Conservation (phyloP, 148 eudicot genomes). For the Polygonum maritimum region DNA sequence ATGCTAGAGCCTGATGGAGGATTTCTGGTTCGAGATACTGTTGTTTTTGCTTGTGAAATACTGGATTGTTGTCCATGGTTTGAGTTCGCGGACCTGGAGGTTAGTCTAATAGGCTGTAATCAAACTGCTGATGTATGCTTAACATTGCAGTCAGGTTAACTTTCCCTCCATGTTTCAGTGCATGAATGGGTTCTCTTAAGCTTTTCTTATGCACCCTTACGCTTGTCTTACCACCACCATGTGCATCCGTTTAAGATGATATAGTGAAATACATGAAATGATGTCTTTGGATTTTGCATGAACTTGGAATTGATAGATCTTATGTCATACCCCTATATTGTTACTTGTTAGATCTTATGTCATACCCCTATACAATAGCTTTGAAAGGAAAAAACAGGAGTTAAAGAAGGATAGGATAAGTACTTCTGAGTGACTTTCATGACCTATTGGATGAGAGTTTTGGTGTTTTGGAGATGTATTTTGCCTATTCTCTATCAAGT, state of each 20-base stretch:
- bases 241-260: not conserved
- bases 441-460: no score
- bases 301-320: not conserved
- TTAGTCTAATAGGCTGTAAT: slow-evolving; percentile 25
- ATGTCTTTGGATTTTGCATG: not conserved
- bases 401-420: not conserved
- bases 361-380: not conserved
- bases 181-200: not conserved
- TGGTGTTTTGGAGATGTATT: no score
- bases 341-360: not conserved
- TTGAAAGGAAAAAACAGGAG: not conserved
- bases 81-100: slow-evolving; percentile 96
- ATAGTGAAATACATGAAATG: not conserved
- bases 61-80: slow-evolving; percentile 99
- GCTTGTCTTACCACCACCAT: not conserved
- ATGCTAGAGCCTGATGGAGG: slow-evolving; percentile 95
- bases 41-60: slow-evolving; percentile 95
- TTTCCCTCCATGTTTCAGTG: not conserved
- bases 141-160: not conserved
- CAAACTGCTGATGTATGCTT: not conserved
- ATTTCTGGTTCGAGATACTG: slow-evolving; percentile 79
- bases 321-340: not conserved
- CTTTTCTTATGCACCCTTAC: not conserved
- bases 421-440: no score
- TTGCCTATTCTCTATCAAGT: not conserved